Base-by-base conservation (phyloP, 2,329 filamentous ascomycete genomes). In the Seiridium cupressi region DNA sequence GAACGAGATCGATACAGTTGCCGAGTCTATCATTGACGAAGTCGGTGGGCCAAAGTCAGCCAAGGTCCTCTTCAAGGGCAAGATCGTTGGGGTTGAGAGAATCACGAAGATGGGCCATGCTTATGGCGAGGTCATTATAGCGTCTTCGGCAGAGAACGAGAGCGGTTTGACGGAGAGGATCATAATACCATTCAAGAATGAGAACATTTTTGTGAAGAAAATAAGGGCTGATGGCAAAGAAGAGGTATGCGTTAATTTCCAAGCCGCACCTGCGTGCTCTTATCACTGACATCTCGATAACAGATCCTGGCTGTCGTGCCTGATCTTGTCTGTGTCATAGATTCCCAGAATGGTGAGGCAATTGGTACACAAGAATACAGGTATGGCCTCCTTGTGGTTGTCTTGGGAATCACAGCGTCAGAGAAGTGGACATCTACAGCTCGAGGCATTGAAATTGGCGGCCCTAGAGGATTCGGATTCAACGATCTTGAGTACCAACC, bases 171-270 rank as follows among this genome's bases (percentile, higher is more conserved):
- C 26, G 38, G 53, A 55, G 18, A 44, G 40, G 51, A 72, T 89
- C 67, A 85, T 82, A 66, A 86, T 90, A 44, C 86, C 86, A 0
- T 89, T 90, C 77, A 89, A 89, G 74, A 90, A 90, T 70, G 87
- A 90, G 67, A 90, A 89, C 67, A 86, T 90, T 46, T 82, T 81
- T 10, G 87, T 82, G 0, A 69, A 78, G 42, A 71, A 65, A 46
- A 64, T 76, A 0, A 62, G 69, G 3, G 66, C 66, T 10, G 66
- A 70, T 4, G 66, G 69, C 3, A 69, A 73, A 18, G 77, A 79
- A 58, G 66, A 63, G 60, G 58, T 65, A 61, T 18, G 40, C 18
- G 13, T 46, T 42, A 9, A 5, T 31, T 11, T 6, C n/a, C n/a
- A 10, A 11, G 11, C 18, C 35, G 9, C n/a, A 10, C 18, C 11